Evolutionary conservation across 129 eudicot genomes (phyloP), one percentile per base, ranked within the genome.

Genomic region (Chrysanthemum makinoi): DNA sequence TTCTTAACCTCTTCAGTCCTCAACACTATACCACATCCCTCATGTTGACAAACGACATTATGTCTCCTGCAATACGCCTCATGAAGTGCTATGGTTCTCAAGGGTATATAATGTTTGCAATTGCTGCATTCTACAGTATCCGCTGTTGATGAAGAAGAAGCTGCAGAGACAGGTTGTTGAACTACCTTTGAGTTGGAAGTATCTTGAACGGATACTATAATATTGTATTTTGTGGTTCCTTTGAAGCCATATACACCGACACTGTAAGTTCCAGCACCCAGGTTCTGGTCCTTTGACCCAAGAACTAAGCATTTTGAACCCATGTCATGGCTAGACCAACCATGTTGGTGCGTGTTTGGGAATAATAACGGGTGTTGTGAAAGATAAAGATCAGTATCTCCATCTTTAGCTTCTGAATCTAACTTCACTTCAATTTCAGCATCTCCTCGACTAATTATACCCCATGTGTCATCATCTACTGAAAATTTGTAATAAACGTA

Each of bases 261-360:
- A 77, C 93, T 87, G 24, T 94, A 94, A 15, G 80, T 82, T 28
- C 93, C 96, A 0, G 76, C 61, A 15, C 86, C 85, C 75, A 89
- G 47, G 66, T 70, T 86, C 26, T 75, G 82, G 73, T 90, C 97
- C 78, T 86, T 83, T 1, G 97, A 83, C 62, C 87, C 84, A 30
- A 94, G 87, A 70, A 87, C 85, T 81, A 94, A 75, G 39, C 77
- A 72, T 77, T 94, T 89, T 26, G 96, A 77, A 67, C 97, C 99
- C 79, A 94, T 48, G 26, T 89, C 99, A 66, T 89, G 98, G 28
- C 93, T 87, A 47, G 98, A 94, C 98, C 98, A 94, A 11, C 80
- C 82, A 65, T 94, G 98, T 69, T 94, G 98, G 69, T 94, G 98
- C 33, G 81, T 77, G 26, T 81, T 89, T 10, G 98, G 97, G 77